A percentile compares a stretch with the other conserved stretches of the same genome.
Conservation (phyloP, 106 monocot species). For the Allium sativum region DNA sequence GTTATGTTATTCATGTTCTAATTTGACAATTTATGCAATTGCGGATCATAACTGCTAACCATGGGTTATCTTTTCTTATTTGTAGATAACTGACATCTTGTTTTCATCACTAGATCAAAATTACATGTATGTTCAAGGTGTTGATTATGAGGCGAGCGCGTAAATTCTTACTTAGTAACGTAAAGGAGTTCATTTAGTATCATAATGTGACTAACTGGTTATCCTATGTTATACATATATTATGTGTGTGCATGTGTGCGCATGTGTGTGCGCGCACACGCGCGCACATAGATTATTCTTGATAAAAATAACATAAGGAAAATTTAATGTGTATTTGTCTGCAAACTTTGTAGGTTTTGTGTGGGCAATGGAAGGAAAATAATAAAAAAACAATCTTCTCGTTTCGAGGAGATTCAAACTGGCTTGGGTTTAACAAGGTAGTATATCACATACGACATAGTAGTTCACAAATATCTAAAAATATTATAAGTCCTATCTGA, state of each 20-base stretch:
- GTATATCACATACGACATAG: no score
- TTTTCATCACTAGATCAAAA: constrained; percentile 54
- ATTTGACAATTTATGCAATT: no score
- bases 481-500: not conserved
- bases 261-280: no score
- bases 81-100: constrained; percentile 78
- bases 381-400: constrained; percentile 42
- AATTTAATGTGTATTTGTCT: not conserved
- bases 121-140: constrained; percentile 71
- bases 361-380: constrained; percentile 63
- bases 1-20: no score
- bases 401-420: constrained; percentile 94
- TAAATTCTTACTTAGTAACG: no score
- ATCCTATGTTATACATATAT: no score
- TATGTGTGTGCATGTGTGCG: no score
- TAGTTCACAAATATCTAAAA: no score
- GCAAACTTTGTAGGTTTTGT: constrained; percentile 39
- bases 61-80: not conserved
- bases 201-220: no score
- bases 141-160: constrained; percentile 46
- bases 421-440: constrained; percentile 89
- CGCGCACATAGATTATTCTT: no score
- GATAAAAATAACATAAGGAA: no score
- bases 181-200: no score
- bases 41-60: not conserved